Evolutionary conservation across 495 filamentous ascomycete genomes (phyloP), one percentile per base, ranked within the genome.

Genomic region (Neurospora sp.): DNA sequence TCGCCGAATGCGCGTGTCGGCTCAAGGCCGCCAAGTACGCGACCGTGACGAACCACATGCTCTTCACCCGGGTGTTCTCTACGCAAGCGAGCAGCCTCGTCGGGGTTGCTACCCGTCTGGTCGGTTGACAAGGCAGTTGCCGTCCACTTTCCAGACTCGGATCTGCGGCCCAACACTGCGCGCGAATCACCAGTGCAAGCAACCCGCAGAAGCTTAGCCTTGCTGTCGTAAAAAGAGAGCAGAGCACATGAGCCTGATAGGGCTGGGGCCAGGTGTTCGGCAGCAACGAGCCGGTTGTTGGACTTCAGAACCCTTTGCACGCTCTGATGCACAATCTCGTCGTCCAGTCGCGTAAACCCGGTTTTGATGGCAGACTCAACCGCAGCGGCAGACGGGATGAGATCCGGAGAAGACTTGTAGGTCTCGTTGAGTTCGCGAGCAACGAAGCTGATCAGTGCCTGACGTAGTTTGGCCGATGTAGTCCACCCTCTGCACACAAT

Each of bases 1-100:
- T 99, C 96, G 40, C 96, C 96, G 76, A 99, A 99, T 0, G 96
- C 94, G 68, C 96, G 89, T 68, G 90, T 92, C 1, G 96, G 96
- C 79, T 98, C 96, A 20, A 99, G 84, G 42, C 93, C 91, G 16
- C 96, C 96, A 1, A 99, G 87, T 20, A 99, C 92, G 61, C 96
- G 90, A 0, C 96, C 96, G 74, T 96, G 94, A 3, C 88, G 85
- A 17, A 96, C 89, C 4, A 97, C 94, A 75, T 93, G 83, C 0
- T 91, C 89, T 79, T 99, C 96, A 44, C 90, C 91, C 3, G 96
- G 96, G 77, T 99, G 96, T 72, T 92, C 91, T 74, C 88, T 89
- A 3, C 91, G 90, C 76, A 99, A 83, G 20, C 96, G 89, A 69
- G 89, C 90, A 68, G 88, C 93, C 81, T 99, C 96, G 22, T 90